Base-by-base conservation (phyloP, 306 rosid genomes). In the Cicer pinnatifidum region DNA sequence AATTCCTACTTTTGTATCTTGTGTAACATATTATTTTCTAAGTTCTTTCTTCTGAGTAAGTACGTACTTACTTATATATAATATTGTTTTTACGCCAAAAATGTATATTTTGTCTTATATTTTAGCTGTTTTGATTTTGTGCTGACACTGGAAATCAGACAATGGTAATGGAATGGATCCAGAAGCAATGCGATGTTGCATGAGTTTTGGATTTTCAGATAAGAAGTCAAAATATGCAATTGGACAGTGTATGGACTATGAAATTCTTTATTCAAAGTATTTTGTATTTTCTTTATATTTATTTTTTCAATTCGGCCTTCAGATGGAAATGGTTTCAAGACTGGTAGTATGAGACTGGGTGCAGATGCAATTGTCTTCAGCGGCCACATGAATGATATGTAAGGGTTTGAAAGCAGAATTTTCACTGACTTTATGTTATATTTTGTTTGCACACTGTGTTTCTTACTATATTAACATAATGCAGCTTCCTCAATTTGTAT, bases 261-360 rank as follows among this genome's bases (percentile, higher is more conserved):
- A 67, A 77, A 53, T 75, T 82, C 66, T 71, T 67, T 82, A 47
- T 60, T n/a, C 51, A 8, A 57, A 52, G 6, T 50, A 48, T 80
- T 78, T 23, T 16, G 8, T 37, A 64, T 76, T 59, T 59, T 59
- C 8, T 63, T 69, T 23, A 9, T 46, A 68, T 80, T 86, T 67
- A 76, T 83, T 83, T 63, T 63, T 85, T 57, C 66, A 69, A 76
- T 84, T 86, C 72, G 75, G 81, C 77, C 40, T 83, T 83, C 84
- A 94, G 99, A 94, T 88, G 99, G 99, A 82, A 94, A 94, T 84
- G 99, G 99, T 73, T 91, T 94, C 89, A 94, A 94, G 82, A 94
- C 99, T 50, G 89, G 99, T 73, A 94, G 81, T 38, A 94, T 94
- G 99, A 89, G 99, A 87, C 90, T 94, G 84, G 97, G 99, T 71